Conservation (phyloP, 176 grass and related monocot genomes). For the Oryza australiensis region DNA sequence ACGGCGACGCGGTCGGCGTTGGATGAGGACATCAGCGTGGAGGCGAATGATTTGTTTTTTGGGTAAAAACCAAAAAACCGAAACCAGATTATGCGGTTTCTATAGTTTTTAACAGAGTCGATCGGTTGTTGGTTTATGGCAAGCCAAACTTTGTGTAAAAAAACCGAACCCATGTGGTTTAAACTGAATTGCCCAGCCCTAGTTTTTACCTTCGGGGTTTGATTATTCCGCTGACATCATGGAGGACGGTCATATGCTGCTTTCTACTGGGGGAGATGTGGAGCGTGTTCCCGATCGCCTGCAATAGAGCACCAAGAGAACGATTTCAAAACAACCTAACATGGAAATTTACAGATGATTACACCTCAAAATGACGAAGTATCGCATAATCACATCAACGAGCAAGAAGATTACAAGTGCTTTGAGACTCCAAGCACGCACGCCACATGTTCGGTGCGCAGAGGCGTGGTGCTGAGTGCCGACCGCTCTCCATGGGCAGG, state of each 20-base stretch:
- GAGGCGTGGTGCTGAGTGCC: not conserved
- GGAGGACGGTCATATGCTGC: constrained; percentile 56
- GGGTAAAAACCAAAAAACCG: no score
- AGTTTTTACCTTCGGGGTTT: constrained; percentile 62
- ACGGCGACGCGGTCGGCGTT: no score
- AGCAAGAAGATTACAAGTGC: not conserved
- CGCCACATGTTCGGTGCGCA: not conserved
- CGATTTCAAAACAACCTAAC: not conserved
- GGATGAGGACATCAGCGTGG: no score
- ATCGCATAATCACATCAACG: not conserved
- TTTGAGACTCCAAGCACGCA: not conserved
- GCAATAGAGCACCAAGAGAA: not conserved
- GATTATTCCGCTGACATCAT: constrained; percentile 63
- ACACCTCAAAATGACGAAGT: not conserved
- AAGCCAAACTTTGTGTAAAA: no score
- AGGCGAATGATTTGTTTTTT: no score
- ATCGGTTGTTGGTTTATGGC: no score
- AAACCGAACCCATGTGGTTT: no score
- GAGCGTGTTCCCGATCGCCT: constrained; percentile 59
- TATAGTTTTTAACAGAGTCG: no score
- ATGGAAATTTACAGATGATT: not conserved
- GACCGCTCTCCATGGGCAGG: not conserved
- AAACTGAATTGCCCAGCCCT: no score
- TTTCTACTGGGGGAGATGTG: constrained; percentile 59
- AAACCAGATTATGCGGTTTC: no score